Evolutionary conservation across 805 yeast genomes (phyloP).

Genomic region (Spencermartinsiella europaea): DNA sequence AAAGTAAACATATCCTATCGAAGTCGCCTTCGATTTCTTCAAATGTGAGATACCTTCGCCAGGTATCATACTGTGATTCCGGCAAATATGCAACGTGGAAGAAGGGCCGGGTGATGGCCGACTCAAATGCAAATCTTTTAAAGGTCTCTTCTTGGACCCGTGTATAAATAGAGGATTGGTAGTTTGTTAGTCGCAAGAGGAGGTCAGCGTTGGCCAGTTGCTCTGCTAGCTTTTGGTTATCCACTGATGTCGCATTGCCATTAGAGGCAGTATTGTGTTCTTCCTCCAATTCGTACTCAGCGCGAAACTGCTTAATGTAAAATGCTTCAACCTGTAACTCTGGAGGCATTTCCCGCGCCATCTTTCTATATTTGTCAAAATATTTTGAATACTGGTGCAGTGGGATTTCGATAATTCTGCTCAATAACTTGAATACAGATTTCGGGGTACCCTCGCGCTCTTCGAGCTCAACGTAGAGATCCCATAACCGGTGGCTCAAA

Average conservation of each 20-base stretch:
- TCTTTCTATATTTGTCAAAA: conserved; percentile 41
- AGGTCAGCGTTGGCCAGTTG: conserved; percentile 35
- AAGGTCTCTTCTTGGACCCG: conserved; percentile 50
- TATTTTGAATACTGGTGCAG: conserved; percentile 82
- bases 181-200: conserved; percentile 40
- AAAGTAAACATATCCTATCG: conserved; percentile 41
- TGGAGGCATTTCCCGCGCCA: conserved; percentile 31
- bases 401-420: conserved; percentile 44
- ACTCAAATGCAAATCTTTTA: conserved; percentile 68
- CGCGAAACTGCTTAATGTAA: conserved; percentile 30
- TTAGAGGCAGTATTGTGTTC: conserved; percentile 25
- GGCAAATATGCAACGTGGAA: conserved; percentile 49
- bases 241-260: conserved; percentile 1
- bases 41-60: conserved; percentile 60
- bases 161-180: conserved; percentile 40
- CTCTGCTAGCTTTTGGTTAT: conserved; percentile 18
- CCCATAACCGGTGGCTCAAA: conserved; percentile 80
- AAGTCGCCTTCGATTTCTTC: conserved; percentile 36
- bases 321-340: conserved; percentile 31
- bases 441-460: conserved; percentile 36
- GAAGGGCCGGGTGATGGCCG: conserved; percentile 48
- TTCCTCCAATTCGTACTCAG: conserved; percentile 18
- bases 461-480: conserved; percentile 62
- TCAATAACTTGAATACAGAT: conserved; percentile 36
- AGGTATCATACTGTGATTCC: conserved; percentile 41